These are phyloP conservation scores for Ustilago bromivora DNA, from an alignment of 1,284 basidiomycete species.

Conservation along the genomic window DNA sequence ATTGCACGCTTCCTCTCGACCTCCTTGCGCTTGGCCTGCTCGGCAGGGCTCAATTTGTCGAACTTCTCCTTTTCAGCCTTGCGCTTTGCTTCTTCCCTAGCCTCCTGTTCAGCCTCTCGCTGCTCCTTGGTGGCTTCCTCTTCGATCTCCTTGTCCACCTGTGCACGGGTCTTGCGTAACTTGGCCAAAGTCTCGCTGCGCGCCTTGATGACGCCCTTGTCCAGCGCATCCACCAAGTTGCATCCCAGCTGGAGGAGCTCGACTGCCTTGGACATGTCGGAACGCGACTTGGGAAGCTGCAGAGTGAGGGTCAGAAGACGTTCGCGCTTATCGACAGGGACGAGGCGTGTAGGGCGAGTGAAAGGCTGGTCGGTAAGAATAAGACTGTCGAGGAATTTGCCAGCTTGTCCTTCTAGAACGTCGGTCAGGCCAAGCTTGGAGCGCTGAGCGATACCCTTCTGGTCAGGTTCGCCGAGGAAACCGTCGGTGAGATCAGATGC, in stretches of 20 bases:
- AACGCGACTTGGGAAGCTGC: constrained; percentile 45
- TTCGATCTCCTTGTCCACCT: constrained; percentile 55
- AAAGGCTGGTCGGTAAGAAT: constrained; percentile 65
- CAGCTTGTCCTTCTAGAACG: constrained; percentile 50
- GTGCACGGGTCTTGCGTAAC: constrained; percentile 57
- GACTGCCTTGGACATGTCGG: constrained; percentile 36
- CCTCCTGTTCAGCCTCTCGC: constrained; percentile 61
- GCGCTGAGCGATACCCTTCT: constrained; percentile 61
- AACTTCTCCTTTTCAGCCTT: constrained; percentile 63
- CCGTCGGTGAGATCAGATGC: constrained; percentile 61
- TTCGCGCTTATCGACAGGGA: constrained; percentile 47
- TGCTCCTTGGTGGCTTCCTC: constrained; percentile 52
- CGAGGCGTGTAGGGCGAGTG: constrained; percentile 38
- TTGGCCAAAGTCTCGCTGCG: constrained; percentile 52
- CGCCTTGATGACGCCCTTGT: constrained; percentile 47
- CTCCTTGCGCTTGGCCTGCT: constrained; percentile 67
- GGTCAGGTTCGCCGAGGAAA: constrained; percentile 63
- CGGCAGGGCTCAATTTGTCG: constrained; percentile 61
- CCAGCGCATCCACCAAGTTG: constrained; percentile 65
- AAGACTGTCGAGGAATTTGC: constrained; percentile 59
- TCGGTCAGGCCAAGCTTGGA: constrained; percentile 56
- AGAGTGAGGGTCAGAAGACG: constrained; percentile 61
- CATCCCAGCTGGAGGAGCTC: constrained; percentile 58
- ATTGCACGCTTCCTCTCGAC: constrained; percentile 63
- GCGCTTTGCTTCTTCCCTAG: constrained; percentile 56